Evolutionary conservation across 345 rosid species (phyloP).

Genomic region (Hibiscus syriacus): DNA sequence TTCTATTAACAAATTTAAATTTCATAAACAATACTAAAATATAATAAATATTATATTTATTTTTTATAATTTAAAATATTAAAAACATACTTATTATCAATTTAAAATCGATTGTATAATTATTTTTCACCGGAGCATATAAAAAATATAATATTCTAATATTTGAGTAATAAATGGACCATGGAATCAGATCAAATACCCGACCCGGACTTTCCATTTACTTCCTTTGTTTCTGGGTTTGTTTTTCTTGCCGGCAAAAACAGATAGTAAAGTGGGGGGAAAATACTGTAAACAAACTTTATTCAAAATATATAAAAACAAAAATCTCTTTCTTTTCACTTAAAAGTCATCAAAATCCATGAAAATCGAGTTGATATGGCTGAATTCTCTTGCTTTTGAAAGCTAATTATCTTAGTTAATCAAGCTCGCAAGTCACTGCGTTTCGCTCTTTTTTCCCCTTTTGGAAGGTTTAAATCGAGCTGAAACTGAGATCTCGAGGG

Average conservation of each 20-base stretch:
- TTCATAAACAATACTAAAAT: too few species aligned
- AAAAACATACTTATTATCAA: too few species aligned
- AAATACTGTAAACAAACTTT: neutral
- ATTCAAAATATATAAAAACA: neutral
- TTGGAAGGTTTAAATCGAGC: constrained; percentile 2
- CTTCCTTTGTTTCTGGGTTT: constrained; percentile 16
- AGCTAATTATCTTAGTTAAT: neutral
- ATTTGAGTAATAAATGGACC: too few species aligned
- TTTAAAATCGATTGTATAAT: too few species aligned
- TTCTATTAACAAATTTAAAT: too few species aligned
- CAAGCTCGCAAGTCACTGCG: neutral
- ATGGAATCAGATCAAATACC: too few species aligned
- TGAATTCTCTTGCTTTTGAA: neutral
- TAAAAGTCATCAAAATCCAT: constrained; percentile 3
- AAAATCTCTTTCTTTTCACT: neutral
- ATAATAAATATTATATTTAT: too few species aligned
- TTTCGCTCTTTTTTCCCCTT: neutral
- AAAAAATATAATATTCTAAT: too few species aligned
- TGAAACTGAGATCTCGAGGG: constrained; percentile 27
- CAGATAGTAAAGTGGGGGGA: neutral
- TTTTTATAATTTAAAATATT: too few species aligned
- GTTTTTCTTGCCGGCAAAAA: constrained; percentile 5
- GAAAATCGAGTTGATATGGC: constrained; percentile 2
- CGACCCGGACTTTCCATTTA: neutral
- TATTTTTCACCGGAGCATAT: too few species aligned